Evolutionary conservation across 768 basidiomycete species (phyloP), one percentile per base, ranked within the genome.

Genomic region (Tylopilus rubrobrunneus): DNA sequence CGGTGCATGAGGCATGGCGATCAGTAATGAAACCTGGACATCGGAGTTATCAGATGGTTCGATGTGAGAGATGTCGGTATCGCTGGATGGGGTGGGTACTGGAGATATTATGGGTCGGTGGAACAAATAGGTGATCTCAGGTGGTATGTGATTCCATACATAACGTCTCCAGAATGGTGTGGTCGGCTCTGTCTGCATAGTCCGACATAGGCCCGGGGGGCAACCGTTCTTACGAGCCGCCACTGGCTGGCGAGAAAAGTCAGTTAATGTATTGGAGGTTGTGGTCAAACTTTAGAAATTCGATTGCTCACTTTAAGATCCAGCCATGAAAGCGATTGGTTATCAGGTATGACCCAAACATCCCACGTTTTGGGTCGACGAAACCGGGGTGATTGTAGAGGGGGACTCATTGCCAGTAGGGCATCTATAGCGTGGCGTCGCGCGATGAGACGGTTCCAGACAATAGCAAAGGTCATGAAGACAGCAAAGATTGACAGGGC

Each of bases 401-500:
- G 41, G 4, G 44, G 12, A 23, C 21, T 58, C 15, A 27, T 31
- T 14, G 28, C 45, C 49, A 62, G 52, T 56, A 46, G 58, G 14
- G 56, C 57, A 1, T 71, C 68, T 34, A 71, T 70, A 2, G 49
- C 51, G 1, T 48, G 68, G 27, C 69, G 69, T 19, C 69, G 62
- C 2, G 50, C 36, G 21, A 70, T 58, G n/a, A 70, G 70, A 41
- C 70, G 69, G 40, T 65, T 70, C 69, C 69, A 70, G 47, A 67
- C 42, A 4, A 70, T 51, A 7, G 68, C 70, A 51, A 52, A 53
- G 11, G 52, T 46, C 64, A 71, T 67, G 52, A 70, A 71, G 37
- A 71, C 31, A 1, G 61, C 67, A 45, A 70, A 70, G 23, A 70
- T 40, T 0, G 69, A 65, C 40, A 70, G 54, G n/a, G 67, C 59